Evolutionary conservation across 2,329 filamentous ascomycete species (phyloP).

Genomic region (Alternaria gaisen): DNA sequence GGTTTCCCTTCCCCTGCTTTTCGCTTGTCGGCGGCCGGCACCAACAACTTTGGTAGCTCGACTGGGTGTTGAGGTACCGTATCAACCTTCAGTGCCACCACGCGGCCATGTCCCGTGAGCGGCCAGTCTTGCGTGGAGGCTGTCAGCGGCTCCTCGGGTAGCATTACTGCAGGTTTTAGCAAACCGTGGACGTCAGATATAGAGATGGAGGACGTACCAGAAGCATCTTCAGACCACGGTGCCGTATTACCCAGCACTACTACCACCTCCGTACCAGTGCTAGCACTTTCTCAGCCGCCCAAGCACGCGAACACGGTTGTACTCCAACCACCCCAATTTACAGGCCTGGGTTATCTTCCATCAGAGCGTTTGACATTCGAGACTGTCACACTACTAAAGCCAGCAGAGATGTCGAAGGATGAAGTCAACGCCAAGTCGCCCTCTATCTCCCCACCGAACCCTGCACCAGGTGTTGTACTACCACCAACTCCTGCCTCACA

Average conservation of each 20-base stretch:
- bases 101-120: not conserved
- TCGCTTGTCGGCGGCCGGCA: rapidly evolving
- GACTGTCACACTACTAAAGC: not conserved
- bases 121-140: not conserved
- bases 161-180: not conserved
- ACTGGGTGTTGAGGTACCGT: not conserved
- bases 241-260: no score
- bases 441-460: not conserved
- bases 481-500: not conserved
- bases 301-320: not conserved
- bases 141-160: not conserved
- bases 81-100: not conserved
- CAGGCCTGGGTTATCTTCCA: not conserved
- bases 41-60: not conserved
- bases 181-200: not conserved
- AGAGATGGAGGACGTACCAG: not conserved
- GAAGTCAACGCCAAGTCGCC: not conserved
- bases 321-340: not conserved
- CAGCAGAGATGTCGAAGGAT: no score
- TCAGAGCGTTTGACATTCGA: not conserved
- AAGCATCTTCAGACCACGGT: not conserved
- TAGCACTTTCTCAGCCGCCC: not conserved
- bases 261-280: not conserved
- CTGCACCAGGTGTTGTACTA: not conserved
- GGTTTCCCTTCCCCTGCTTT: not conserved